phyloP scores from a whole-genome alignment of 441 rosid species.

The Adansonia grandidieri region DNA sequence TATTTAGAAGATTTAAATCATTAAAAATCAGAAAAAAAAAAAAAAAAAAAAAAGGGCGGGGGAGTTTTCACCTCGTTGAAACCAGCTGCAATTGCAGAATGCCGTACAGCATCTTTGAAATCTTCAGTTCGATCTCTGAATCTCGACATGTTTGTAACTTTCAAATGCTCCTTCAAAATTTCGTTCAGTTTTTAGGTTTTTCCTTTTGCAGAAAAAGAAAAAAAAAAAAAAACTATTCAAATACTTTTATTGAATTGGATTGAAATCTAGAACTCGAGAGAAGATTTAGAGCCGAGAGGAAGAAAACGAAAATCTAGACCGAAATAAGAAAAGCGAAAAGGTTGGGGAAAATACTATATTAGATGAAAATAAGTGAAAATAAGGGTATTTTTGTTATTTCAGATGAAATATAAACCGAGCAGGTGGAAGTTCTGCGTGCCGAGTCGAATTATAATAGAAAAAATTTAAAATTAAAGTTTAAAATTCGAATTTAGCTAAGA shows the following conservation, averaged over 20 bases:
- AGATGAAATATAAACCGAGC: neutral
- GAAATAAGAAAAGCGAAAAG: neutral
- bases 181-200: neutral
- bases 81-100: conserved; percentile 64
- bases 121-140: conserved; percentile 89
- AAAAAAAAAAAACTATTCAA: neutral
- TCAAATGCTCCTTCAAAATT: neutral
- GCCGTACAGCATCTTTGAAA: conserved; percentile 85
- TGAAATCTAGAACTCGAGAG: neutral
- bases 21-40: neutral
- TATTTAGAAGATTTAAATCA: neutral
- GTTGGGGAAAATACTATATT: neutral
- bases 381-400: neutral
- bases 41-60: conserved; percentile 6
- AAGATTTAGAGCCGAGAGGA: neutral
- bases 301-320: neutral
- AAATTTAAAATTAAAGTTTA: too few species aligned
- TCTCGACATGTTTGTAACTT: conserved; percentile 56
- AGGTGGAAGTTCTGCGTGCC: too few species aligned
- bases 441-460: too few species aligned
- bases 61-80: conserved; percentile 62
- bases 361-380: neutral
- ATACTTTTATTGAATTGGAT: neutral
- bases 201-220: neutral
- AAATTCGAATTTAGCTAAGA: too few species aligned